Evolutionary conservation across 306 rosid genomes (phyloP).

Genomic region (Cucurbita moschata): DNA sequence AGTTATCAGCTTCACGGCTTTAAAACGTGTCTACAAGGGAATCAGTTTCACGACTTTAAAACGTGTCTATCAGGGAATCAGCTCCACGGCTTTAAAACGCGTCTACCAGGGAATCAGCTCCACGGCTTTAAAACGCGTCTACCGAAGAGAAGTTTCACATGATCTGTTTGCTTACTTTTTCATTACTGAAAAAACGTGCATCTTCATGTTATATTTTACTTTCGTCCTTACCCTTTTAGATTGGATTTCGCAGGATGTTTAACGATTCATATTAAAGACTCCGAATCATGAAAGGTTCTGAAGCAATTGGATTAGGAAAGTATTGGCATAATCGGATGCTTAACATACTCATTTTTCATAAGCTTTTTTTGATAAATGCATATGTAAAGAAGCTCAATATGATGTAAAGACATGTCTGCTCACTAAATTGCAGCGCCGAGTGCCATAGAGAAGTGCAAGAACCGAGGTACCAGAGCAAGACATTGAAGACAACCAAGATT

Average conservation of each 20-base stretch:
- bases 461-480: constrained; percentile 12
- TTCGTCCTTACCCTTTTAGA: constrained; percentile 1
- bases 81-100: too few species aligned
- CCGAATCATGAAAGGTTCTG: constrained; percentile 89
- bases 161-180: neutral
- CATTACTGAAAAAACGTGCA: neutral
- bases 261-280: constrained; percentile 59
- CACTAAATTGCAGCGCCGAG: constrained; percentile 69
- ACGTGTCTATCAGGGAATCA: too few species aligned
- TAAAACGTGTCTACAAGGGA: too few species aligned
- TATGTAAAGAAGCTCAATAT: neutral
- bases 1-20: too few species aligned
- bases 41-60: too few species aligned
- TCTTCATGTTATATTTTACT: neutral
- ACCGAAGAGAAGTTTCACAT: neutral
- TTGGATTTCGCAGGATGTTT: constrained; percentile 53
- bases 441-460: constrained; percentile 64
- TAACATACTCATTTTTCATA: neutral
- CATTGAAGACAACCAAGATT: neutral
- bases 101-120: too few species aligned
- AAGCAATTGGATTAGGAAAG: constrained; percentile 76
- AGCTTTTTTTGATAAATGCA: neutral
- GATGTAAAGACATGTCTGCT: constrained; percentile 5
- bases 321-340: neutral
- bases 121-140: too few species aligned